Evolutionary conservation across 108 stramenopile genomes (phyloP).

Genomic region (Ochromonas danica): DNA sequence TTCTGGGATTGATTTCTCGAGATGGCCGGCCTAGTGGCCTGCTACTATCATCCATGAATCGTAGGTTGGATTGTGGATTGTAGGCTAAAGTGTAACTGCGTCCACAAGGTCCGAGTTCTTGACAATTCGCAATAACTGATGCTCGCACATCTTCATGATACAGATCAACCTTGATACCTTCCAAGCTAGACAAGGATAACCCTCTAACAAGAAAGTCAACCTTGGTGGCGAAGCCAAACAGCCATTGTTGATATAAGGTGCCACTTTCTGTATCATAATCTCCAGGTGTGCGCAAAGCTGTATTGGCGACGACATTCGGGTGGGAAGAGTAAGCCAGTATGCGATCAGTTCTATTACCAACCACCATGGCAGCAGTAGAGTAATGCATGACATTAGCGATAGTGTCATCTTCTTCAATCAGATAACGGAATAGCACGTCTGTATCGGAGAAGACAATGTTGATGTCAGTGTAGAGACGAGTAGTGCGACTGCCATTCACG

Average conservation of each 20-base stretch:
- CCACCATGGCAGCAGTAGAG: neutral
- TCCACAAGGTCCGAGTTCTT: no score
- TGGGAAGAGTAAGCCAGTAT: neutral
- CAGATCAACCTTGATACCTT: no score
- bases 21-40: no score
- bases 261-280: neutral
- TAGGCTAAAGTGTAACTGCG: no score
- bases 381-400: neutral
- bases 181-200: no score
- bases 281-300: neutral
- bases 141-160: no score
- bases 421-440: conserved; percentile 11
- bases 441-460: neutral
- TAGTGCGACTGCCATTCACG: no score
- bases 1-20: no score
- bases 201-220: neutral
- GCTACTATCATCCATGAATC: no score
- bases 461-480: neutral
- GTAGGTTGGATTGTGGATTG: no score
- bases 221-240: neutral
- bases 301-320: neutral
- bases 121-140: no score
- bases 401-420: neutral
- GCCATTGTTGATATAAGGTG: conserved; percentile 1
- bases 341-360: neutral